These are phyloP conservation scores for Leishmania tarentolae DNA, from an alignment of 208 protist genomes.

Conservation along the genomic window DNA sequence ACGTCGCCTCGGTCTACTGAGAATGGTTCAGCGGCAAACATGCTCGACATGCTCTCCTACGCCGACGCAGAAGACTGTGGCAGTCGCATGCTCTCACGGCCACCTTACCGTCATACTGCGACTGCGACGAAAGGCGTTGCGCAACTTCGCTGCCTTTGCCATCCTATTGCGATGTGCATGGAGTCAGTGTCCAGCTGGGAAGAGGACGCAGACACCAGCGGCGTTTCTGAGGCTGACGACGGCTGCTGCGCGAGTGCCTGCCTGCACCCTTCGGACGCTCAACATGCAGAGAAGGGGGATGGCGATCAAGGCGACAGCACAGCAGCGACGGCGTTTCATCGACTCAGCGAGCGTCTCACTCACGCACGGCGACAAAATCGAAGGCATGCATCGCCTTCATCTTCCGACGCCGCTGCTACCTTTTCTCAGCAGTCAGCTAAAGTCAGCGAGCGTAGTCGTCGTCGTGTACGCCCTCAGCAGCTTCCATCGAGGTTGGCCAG, in stretches of 20 bases:
- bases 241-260: neutral
- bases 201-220: neutral
- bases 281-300: neutral
- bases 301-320: neutral
- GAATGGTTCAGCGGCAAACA: neutral
- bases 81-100: neutral
- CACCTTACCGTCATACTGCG: neutral
- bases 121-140: neutral
- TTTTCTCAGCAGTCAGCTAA: neutral
- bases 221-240: neutral
- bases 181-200: slow-evolving; percentile 40
- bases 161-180: slow-evolving; percentile 9
- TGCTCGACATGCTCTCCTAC: neutral
- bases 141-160: slow-evolving; percentile 8
- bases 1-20: neutral
- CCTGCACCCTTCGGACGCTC: neutral
- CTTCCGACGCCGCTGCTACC: neutral
- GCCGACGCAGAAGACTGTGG: neutral
- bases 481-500: neutral
- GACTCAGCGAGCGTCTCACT: slow-evolving; percentile 17
- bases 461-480: neutral
- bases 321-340: neutral
- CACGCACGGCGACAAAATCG: slow-evolving; percentile 11
- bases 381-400: neutral
- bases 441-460: neutral